phyloP scores from a whole-genome alignment of 2,329 filamentous ascomycete genomes.

The Neocatenulostroma microsporum region DNA sequence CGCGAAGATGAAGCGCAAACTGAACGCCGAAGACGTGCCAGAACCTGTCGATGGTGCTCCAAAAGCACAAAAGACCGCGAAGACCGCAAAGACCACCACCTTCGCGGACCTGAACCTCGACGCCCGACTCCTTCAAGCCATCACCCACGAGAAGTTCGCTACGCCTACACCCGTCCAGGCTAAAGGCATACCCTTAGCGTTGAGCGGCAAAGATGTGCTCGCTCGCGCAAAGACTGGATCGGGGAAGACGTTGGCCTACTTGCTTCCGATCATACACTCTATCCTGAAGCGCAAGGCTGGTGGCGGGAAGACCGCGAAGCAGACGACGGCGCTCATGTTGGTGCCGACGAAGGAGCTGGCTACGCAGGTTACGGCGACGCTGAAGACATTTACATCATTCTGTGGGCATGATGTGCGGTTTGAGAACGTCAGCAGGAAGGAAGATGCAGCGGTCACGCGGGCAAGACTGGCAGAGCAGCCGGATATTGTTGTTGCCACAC shows the following conservation, averaged over 20 bases:
- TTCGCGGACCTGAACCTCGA: slow-evolving; percentile 79
- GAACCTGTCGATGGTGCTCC: slow-evolving; percentile 24
- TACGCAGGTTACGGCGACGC: slow-evolving; percentile 74
- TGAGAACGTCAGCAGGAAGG: slow-evolving; percentile 82
- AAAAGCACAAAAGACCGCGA: slow-evolving; percentile 10
- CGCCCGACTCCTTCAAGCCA: slow-evolving; percentile 72
- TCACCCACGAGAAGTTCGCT: slow-evolving; percentile 75
- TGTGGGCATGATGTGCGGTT: slow-evolving; percentile 76
- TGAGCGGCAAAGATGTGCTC: slow-evolving; percentile 82
- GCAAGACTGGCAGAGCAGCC: slow-evolving; percentile 78
- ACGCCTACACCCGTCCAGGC: slow-evolving; percentile 84
- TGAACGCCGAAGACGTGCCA: slow-evolving; percentile 42
- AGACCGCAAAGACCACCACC: slow-evolving; percentile 31
- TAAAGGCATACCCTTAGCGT: slow-evolving; percentile 76
- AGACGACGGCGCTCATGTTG: slow-evolving; percentile 72
- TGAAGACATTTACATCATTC: slow-evolving; percentile 69
- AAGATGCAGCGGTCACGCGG: slow-evolving; percentile 79
- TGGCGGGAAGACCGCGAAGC: slow-evolving; percentile 36
- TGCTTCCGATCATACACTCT: slow-evolving; percentile 78
- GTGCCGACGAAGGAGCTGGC: slow-evolving; percentile 93
- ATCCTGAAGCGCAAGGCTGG: slow-evolving; percentile 70
- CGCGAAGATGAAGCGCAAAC: slow-evolving; percentile 40
- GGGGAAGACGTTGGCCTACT: slow-evolving; percentile 94
- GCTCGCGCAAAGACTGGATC: slow-evolving; percentile 92
- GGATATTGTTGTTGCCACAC: slow-evolving; percentile 86